These are phyloP conservation scores for Dioszegia hungarica DNA, from an alignment of 768 basidiomycete species.

Conservation along the genomic window DNA sequence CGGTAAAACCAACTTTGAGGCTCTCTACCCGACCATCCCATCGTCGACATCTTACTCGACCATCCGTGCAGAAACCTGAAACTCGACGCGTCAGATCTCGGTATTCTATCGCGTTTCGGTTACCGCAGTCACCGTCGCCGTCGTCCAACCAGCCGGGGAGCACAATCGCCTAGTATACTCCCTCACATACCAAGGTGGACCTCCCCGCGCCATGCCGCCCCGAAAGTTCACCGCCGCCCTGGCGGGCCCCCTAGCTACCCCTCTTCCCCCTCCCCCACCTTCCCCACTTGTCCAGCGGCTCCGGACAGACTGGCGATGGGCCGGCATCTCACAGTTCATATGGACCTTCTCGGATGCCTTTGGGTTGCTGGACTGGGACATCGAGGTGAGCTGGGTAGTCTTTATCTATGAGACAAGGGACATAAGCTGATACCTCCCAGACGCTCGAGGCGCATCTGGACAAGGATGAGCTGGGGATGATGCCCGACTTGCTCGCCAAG, in stretches of 20 bases:
- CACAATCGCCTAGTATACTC: too few relatives aligned
- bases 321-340: constrained; percentile 84
- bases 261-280: constrained; percentile 30
- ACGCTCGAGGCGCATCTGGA: constrained; percentile 42
- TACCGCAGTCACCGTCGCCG: too few relatives aligned
- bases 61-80: neutral
- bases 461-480: constrained; percentile 24
- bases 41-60: too few relatives aligned
- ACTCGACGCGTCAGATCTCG: neutral
- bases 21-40: too few relatives aligned
- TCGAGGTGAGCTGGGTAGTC: constrained; percentile 47
- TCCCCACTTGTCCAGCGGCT: constrained; percentile 52
- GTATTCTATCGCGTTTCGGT: too few relatives aligned
- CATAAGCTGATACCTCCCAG: constrained; percentile 7
- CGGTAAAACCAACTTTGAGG: too few relatives aligned
- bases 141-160: too few relatives aligned
- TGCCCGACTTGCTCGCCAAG: constrained; percentile 42
- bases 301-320: constrained; percentile 85
- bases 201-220: constrained; percentile 39
- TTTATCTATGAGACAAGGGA: too few relatives aligned
- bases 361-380: constrained; percentile 64
- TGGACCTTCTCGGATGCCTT: constrained; percentile 74
- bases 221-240: constrained; percentile 16
- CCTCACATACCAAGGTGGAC: too few relatives aligned
- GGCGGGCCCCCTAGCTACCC: constrained; percentile 23